Percentiles rank a stretch among this genome's conserved stretches.
Conservation (phyloP, 2,329 filamentous ascomycete species). For the Apiospora malaysiana region DNA sequence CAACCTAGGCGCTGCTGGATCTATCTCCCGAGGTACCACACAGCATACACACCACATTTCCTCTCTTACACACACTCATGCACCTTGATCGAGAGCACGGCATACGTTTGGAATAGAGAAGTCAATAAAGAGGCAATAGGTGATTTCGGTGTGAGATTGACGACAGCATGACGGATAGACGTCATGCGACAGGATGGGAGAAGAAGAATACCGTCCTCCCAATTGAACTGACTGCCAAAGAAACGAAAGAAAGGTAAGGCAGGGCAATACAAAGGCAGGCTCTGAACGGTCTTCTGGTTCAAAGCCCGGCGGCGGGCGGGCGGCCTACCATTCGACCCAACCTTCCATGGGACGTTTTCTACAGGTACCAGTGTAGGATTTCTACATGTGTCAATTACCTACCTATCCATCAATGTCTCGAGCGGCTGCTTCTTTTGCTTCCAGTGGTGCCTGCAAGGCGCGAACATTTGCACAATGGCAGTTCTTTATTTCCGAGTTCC, state of each 20-base stretch:
- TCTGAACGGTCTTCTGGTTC: background rate
- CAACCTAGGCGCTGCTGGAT: background rate
- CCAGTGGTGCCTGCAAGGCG: background rate
- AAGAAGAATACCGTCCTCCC: background rate
- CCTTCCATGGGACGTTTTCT: background rate
- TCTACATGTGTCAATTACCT: background rate
- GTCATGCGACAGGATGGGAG: background rate
- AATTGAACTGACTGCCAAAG: background rate
- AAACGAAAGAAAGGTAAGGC: background rate
- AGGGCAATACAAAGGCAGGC: no score
- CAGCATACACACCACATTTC: background rate
- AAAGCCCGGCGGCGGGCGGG: background rate
- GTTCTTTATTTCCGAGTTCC: background rate
- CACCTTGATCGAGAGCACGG: background rate
- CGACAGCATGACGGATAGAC: slow-evolving; percentile 10
- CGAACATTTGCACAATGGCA: background rate
- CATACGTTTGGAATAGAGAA: background rate
- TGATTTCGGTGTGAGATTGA: background rate
- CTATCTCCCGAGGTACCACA: background rate
- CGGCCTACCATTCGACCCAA: background rate
- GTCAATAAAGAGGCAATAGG: background rate
- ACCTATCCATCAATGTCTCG: no score
- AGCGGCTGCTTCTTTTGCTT: background rate
- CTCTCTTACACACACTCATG: background rate
- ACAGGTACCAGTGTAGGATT: background rate